Evolutionary conservation across 2,329 filamentous ascomycete species (phyloP).

Genomic region (Mariannaea sp.): DNA sequence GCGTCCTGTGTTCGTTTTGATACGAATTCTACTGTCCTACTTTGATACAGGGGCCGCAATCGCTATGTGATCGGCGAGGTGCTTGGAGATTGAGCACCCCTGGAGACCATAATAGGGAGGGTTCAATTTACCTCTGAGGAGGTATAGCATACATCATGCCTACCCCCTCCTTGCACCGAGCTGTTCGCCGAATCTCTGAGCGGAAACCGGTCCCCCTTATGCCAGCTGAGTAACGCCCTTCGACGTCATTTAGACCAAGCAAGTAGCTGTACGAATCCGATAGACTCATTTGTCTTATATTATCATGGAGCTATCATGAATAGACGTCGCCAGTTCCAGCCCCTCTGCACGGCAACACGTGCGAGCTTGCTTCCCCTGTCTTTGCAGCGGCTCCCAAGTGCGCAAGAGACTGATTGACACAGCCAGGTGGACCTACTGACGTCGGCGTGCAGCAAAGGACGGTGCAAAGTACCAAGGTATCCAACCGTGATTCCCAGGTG

Average conservation of each 20-base stretch:
- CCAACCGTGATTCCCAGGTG: too few species aligned
- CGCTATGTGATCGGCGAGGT: neutral
- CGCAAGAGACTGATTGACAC: conserved; percentile 1
- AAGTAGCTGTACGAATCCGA: too few species aligned
- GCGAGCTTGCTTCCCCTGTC: conserved; percentile 4
- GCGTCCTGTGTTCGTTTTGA: too few species aligned
- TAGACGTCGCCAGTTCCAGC: neutral
- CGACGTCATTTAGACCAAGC: neutral
- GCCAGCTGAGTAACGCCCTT: neutral
- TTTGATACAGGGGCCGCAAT: too few species aligned
- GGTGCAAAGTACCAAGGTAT: neutral
- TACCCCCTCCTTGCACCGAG: neutral
- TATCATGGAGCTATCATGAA: neutral
- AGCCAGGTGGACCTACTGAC: conserved; percentile 14
- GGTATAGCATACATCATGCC: too few species aligned
- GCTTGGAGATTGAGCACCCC: neutral
- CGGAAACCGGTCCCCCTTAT: too few species aligned
- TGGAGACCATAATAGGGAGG: too few species aligned
- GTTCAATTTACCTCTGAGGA: too few species aligned
- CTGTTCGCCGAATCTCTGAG: conserved; percentile 2
- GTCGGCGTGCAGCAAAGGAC: conserved; percentile 8
- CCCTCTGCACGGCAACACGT: conserved; percentile 10
- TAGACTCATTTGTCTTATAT: neutral
- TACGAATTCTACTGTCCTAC: neutral
- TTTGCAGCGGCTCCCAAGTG: conserved; percentile 3